Evolutionary conservation across 2,329 filamentous ascomycete species (phyloP).

Genomic region (Fusarium nelsonii): DNA sequence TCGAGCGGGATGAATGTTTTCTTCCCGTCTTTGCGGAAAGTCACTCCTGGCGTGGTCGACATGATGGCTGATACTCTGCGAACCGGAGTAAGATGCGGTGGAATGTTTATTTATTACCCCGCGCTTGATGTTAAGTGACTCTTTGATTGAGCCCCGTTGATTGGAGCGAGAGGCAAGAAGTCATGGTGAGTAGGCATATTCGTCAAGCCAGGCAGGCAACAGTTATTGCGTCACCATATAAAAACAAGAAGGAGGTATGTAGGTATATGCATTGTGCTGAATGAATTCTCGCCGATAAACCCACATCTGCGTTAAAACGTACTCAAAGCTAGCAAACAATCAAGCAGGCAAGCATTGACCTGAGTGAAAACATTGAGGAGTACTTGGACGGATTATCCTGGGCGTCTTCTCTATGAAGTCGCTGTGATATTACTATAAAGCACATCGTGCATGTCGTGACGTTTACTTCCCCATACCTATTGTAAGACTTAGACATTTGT

Average conservation of each 20-base stretch:
- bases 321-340: not conserved
- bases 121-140: conserved; percentile 6
- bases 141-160: not conserved
- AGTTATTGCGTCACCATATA: conserved; percentile 25
- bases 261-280: not conserved
- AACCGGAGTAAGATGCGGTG: not conserved
- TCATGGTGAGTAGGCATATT: not conserved
- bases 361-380: not conserved
- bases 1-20: conserved; percentile 59
- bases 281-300: not conserved
- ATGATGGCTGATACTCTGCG: conserved; percentile 17
- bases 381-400: not conserved
- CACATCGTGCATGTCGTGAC: not conserved
- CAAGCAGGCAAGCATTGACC: not conserved
- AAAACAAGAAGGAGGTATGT: not conserved
- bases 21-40: conserved; percentile 36
- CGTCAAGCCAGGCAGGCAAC: conserved; percentile 28
- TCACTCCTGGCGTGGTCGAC: conserved; percentile 33
- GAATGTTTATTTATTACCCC: conserved; percentile 10
- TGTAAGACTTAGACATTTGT: not conserved
- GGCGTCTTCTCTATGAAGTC: not conserved
- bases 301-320: not conserved
- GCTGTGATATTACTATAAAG: too few relatives aligned
- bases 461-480: not conserved
- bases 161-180: conserved; percentile 6